Conservation (phyloP, 306 rosid species). For the Styphnolobium japonicum region DNA sequence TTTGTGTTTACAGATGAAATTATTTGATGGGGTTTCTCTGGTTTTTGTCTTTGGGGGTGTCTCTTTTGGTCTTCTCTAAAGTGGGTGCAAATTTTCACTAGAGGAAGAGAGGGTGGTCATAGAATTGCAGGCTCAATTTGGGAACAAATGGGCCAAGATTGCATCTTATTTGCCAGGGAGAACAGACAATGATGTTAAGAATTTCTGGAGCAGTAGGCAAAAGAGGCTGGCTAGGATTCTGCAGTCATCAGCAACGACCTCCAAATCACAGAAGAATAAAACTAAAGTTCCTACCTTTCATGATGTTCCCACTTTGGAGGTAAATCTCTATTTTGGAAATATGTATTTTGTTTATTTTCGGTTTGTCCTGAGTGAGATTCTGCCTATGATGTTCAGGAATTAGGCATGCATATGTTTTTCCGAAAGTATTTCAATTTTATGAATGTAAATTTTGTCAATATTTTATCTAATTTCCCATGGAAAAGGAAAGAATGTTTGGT, state of each 20-base stretch:
- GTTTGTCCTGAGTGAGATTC: neutral
- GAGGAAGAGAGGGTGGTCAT: constrained; percentile 91
- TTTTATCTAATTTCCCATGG: neutral
- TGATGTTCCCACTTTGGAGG: constrained; percentile 44
- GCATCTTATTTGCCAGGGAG: constrained; percentile 76
- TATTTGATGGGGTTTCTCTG: neutral
- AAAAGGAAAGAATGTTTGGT: neutral
- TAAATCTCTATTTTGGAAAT: neutral
- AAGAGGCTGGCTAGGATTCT: constrained; percentile 80
- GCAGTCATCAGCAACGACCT: constrained; percentile 45
- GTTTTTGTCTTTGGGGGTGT: neutral
- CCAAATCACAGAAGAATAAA: constrained; percentile 55
- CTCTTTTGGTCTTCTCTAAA: constrained; percentile 1
- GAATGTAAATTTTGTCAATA: too few species aligned
- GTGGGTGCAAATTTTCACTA: constrained; percentile 85
- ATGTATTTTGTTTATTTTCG: neutral
- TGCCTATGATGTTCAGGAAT: neutral
- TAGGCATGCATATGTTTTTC: neutral
- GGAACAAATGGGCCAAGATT: constrained; percentile 95
- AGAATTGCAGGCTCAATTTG: constrained; percentile 77
- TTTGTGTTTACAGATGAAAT: neutral
- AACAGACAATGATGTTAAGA: constrained; percentile 93
- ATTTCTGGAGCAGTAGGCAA: constrained; percentile 94
- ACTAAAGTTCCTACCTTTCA: constrained; percentile 22
- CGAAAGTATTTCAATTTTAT: neutral